These are phyloP conservation scores for Cladosporium sp. DNA, from an alignment of 2,329 filamentous ascomycete genomes.

Conservation along the genomic window DNA sequence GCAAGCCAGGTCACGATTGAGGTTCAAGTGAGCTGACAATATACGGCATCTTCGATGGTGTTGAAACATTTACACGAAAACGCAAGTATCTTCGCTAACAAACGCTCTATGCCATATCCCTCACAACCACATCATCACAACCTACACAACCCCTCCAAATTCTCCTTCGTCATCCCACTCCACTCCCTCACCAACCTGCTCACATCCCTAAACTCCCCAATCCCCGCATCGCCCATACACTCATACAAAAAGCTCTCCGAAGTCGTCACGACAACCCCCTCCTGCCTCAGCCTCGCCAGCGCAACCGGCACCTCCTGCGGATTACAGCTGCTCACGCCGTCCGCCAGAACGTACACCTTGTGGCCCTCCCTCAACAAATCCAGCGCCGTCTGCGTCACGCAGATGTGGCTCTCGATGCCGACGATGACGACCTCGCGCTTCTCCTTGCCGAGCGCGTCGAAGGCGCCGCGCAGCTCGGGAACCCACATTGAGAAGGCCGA, in stretches of 20 bases:
- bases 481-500: slow-evolving; percentile 86
- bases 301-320: slow-evolving; percentile 75
- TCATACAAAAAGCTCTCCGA: slow-evolving; percentile 92
- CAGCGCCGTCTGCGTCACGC: slow-evolving; percentile 85
- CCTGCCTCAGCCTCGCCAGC: slow-evolving; percentile 67
- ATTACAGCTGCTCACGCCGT: slow-evolving; percentile 88
- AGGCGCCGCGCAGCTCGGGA: slow-evolving; percentile 55
- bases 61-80: background rate
- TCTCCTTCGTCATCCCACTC: slow-evolving; percentile 63
- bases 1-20: too few species aligned
- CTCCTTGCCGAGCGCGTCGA: slow-evolving; percentile 36
- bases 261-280: slow-evolving; percentile 75
- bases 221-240: slow-evolving; percentile 74
- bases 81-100: background rate
- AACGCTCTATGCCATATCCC: too few species aligned
- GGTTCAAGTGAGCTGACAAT: too few species aligned
- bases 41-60: too few species aligned
- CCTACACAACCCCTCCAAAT: slow-evolving; percentile 63
- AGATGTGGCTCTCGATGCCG: slow-evolving; percentile 92
- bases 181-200: slow-evolving; percentile 76
- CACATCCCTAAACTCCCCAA: slow-evolving; percentile 67
- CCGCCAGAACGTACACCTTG: slow-evolving; percentile 79
- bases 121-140: slow-evolving; percentile 35
- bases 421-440: slow-evolving; percentile 68
- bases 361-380: slow-evolving; percentile 74